Conservation (phyloP, 164 flowering plant genomes). For the Nelumbo lutea region DNA sequence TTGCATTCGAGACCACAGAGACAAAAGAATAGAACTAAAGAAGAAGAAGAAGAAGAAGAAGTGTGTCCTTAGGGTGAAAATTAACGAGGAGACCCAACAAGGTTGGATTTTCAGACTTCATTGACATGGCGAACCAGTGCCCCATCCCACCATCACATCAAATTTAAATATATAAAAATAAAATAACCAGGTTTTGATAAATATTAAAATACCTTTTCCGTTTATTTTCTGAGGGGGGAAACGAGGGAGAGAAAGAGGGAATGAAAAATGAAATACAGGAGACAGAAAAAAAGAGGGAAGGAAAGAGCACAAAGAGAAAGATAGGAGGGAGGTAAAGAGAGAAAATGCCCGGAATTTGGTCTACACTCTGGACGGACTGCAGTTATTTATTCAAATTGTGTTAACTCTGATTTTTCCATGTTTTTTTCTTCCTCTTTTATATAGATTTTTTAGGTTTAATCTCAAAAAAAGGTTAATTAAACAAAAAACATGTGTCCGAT, state of each 20-base stretch:
- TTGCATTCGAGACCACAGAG: constrained; percentile 19
- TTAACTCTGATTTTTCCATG: neutral
- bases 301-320: neutral
- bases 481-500: too few species aligned
- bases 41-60: neutral
- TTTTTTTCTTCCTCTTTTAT: too few species aligned
- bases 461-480: too few species aligned
- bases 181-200: too few species aligned
- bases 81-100: neutral
- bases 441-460: neutral
- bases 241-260: constrained; percentile 6
- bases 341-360: constrained; percentile 8
- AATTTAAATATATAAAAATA: too few species aligned
- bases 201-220: too few species aligned
- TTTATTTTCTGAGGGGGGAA: neutral
- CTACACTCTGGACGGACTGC: neutral
- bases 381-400: constrained; percentile 5
- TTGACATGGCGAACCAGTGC: neutral
- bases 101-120: neutral
- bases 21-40: neutral
- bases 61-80: neutral
- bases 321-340: neutral
- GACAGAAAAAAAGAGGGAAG: neutral
- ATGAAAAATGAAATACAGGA: neutral
- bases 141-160: neutral